phyloP scores from a whole-genome alignment of 139 green algal species.

The Trebouxia sp. region DNA sequence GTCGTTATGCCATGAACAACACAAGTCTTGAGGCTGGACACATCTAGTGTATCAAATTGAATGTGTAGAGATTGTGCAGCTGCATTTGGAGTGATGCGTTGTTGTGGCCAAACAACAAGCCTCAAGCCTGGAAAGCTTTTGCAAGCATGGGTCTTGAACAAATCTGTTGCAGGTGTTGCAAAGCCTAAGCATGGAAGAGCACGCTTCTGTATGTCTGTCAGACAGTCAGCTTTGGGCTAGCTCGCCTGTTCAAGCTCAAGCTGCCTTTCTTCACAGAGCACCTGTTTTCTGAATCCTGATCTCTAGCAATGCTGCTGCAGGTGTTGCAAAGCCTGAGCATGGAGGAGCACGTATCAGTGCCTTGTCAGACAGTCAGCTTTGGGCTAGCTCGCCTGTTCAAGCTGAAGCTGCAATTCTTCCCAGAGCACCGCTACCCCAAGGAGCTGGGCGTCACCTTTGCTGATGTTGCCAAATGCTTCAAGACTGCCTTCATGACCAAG shows the following conservation, averaged over 20 bases:
- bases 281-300: no score
- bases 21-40: no score
- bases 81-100: no score
- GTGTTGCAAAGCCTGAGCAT: conserved; percentile 65
- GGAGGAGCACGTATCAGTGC: conserved; percentile 58
- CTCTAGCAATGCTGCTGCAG: conserved; percentile 19
- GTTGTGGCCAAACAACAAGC: no score
- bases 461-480: conserved; percentile 59
- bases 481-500: conserved; percentile 61
- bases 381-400: conserved; percentile 49
- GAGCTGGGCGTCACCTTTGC: conserved; percentile 72
- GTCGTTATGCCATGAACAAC: no score
- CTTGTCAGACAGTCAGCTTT: conserved; percentile 8
- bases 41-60: no score
- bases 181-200: conserved; percentile 71
- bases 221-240: conserved; percentile 29
- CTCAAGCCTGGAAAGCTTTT: no score
- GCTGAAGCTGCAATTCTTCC: conserved; percentile 56
- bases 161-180: conserved; percentile 41
- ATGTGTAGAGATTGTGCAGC: no score
- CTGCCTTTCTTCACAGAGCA: conserved; percentile 52
- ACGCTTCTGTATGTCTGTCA: conserved; percentile 38
- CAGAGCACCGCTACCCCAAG: conserved; percentile 55
- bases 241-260: conserved; percentile 50
- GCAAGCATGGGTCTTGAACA: no score